phyloP scores from a whole-genome alignment of 306 rosid species.

The Cicer chorassanicum region DNA sequence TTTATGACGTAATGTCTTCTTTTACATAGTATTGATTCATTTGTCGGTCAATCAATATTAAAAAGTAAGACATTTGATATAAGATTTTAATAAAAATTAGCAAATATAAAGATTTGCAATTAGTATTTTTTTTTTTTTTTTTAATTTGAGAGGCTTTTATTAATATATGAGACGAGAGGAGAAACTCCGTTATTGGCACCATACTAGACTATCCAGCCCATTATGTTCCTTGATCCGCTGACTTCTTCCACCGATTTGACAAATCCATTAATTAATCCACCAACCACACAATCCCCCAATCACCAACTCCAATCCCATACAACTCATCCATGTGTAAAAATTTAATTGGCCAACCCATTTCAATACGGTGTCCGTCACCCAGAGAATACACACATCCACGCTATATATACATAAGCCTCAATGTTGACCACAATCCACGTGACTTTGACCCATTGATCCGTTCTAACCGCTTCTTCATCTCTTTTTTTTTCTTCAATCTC shows the following conservation, averaged over 20 bases:
- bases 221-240: slow-evolving; percentile 11
- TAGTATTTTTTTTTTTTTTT: no score
- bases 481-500: slow-evolving; percentile 28
- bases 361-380: background rate
- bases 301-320: background rate
- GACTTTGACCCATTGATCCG: slow-evolving; percentile 66
- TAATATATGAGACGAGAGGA: no score
- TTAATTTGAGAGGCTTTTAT: no score
- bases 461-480: slow-evolving; percentile 49
- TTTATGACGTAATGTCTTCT: no score
- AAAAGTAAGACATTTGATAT: no score
- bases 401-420: slow-evolving; percentile 32
- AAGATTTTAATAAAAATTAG: no score
- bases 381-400: background rate
- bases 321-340: background rate
- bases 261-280: background rate
- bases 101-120: no score
- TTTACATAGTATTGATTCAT: no score
- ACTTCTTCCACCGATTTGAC: slow-evolving; percentile 31
- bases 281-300: background rate
- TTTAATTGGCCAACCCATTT: rapidly evolving
- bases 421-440: slow-evolving; percentile 51
- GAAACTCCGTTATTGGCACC: no score
- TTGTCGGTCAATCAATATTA: no score
- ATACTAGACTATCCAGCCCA: background rate